These are phyloP conservation scores for Gossypioides kirkii DNA, from an alignment of 345 rosid genomes.

Conservation along the genomic window DNA sequence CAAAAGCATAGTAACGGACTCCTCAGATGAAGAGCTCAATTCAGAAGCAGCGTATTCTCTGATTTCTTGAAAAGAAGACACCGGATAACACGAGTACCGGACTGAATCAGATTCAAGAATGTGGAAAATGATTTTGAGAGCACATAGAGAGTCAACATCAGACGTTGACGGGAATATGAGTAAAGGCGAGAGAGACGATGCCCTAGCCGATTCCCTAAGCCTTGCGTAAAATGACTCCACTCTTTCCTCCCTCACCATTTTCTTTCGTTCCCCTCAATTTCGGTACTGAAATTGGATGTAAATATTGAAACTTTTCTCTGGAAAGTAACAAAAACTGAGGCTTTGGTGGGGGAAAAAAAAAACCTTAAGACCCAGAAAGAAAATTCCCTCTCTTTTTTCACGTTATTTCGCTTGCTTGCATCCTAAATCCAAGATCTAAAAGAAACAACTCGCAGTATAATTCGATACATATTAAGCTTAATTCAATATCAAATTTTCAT, in stretches of 20 bases:
- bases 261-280: constrained; percentile 5
- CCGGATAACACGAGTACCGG: constrained; percentile 89
- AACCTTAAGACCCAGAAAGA: background rate
- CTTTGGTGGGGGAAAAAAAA: background rate
- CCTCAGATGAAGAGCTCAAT: constrained; percentile 39
- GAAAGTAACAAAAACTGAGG: background rate
- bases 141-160: constrained; percentile 84
- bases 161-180: constrained; percentile 90
- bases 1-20: constrained; percentile 53
- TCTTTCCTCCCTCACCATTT: constrained; percentile 77
- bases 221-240: constrained; percentile 66
- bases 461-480: background rate
- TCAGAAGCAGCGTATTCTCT: constrained; percentile 63
- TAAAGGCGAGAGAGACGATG: constrained; percentile 58
- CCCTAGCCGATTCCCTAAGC: constrained; percentile 66
- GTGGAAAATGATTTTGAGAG: constrained; percentile 77
- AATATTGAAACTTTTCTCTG: background rate
- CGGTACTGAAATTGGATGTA: background rate
- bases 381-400: background rate
- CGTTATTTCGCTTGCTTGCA: background rate
- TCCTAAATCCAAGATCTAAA: background rate
- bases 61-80: constrained; percentile 84
- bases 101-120: constrained; percentile 88
- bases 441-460: background rate
- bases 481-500: background rate